Evolutionary conservation across 2,329 filamentous ascomycete genomes (phyloP), one percentile per base, ranked within the genome.

Genomic region (Fusarium domesticum): DNA sequence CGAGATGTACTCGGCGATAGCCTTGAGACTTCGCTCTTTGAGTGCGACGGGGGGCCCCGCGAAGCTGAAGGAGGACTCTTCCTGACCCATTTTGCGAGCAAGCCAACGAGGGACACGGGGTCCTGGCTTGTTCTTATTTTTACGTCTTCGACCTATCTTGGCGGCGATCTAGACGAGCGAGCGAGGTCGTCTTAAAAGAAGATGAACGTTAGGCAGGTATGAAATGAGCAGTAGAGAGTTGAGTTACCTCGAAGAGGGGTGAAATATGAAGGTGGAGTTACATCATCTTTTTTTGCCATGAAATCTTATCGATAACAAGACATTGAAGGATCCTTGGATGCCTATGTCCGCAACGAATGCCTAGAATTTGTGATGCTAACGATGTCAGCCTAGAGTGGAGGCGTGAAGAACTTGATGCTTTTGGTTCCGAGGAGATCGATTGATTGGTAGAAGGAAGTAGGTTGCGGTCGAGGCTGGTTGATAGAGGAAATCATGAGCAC

Each of bases 1-100:
- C 54, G 80, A 82, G 66, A 98, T 91, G 59, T 87, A 85, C 19
- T 86, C 78, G n/a, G 89, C 91, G 31, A 97, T 74, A 4, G 81
- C 86, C 15, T 84, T 74, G 12, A 97, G 67, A 19, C 78, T 85
- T 43, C 90, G 82, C 23, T 78, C 79, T 33, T 77, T 70, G 12
- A 97, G 76, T 0, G 82, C 87, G 41, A 74, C 63, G 2, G 92
- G 81, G 30, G 72, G 69, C 40, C 79, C 80, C 51, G 77, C 76
- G 51, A 86, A 81, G 60, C 84, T 79, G 51, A 91, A 71, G 23
- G 71, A 75, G 18, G 88, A 95, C 54, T 83, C 76, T 63, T 95
- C 89, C 66, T 96, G 89, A 47, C 91, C 91, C 92, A 96, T 96
- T 43, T 72, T 88, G 58, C 59, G 64, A 53, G 56, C 57, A 42